Evolutionary conservation across 495 filamentous ascomycete genomes (phyloP).

Genomic region (Penicillium psychrofluorescens): DNA sequence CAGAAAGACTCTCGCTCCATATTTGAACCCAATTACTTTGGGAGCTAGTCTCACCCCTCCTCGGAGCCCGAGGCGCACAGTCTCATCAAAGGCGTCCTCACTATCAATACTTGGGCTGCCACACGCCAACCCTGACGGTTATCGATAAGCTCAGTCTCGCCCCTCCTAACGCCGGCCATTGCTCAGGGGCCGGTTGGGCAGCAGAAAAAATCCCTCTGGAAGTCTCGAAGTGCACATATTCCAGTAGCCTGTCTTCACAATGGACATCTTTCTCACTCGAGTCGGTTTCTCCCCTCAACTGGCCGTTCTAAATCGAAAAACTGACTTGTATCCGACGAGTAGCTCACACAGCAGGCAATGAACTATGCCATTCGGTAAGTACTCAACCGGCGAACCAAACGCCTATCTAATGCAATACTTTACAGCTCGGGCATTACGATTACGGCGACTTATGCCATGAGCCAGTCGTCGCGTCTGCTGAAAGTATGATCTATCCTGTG

Average conservation of each 20-base stretch:
- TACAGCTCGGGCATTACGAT: slow-evolving; percentile 77
- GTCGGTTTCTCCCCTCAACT: slow-evolving; percentile 29
- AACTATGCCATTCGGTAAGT: slow-evolving; percentile 75
- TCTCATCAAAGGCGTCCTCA: no score
- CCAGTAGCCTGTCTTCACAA: slow-evolving; percentile 27
- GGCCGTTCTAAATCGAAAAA: neutral
- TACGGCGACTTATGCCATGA: slow-evolving; percentile 78
- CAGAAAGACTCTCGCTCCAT: no score
- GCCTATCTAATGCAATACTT: neutral
- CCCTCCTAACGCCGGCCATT: slow-evolving; percentile 9
- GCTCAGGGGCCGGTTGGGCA: slow-evolving; percentile 6
- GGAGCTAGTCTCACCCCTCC: no score
- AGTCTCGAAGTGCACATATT: neutral
- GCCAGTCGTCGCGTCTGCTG: slow-evolving; percentile 71
- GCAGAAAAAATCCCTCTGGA: no score
- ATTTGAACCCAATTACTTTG: no score
- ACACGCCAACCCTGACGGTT: slow-evolving; percentile 2
- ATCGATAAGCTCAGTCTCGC: slow-evolving; percentile 30
- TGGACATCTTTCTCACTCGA: slow-evolving; percentile 72
- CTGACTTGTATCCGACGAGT: slow-evolving; percentile 1
- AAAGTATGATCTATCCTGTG: slow-evolving; percentile 44
- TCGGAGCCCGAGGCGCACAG: no score
- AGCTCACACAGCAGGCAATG: slow-evolving; percentile 78
- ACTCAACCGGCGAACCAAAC: neutral
- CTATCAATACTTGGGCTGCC: no score